Evolutionary conservation across 2,329 filamentous ascomycete species (phyloP).

Genomic region (Colletotrichum sp.): DNA sequence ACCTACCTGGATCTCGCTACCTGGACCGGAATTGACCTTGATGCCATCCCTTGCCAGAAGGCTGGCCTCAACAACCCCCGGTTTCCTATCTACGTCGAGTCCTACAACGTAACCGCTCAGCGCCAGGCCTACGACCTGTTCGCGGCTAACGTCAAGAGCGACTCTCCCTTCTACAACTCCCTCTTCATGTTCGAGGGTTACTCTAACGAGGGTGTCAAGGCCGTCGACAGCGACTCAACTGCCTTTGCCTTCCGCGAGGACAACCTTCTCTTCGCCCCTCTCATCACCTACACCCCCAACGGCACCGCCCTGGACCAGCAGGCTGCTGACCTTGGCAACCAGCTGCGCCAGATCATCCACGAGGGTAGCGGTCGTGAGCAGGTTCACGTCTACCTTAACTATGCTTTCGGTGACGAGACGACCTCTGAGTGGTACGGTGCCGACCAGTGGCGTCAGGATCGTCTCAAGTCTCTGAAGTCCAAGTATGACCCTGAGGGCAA

Average conservation of each 20-base stretch:
- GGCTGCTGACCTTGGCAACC: conserved; percentile 40
- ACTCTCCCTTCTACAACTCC: conserved; percentile 31
- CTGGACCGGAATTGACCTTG: conserved; percentile 45
- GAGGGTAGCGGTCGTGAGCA: conserved; percentile 35
- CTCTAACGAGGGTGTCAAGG: conserved; percentile 47
- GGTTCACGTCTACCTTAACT: conserved; percentile 54
- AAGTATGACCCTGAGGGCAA: conserved; percentile 51
- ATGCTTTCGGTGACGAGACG: conserved; percentile 53
- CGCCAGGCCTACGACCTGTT: conserved; percentile 37
- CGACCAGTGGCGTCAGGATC: conserved; percentile 52
- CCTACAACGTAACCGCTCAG: conserved; percentile 38
- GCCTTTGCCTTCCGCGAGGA: conserved; percentile 53
- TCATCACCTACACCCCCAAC: conserved; percentile 40
- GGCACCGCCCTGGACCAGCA: conserved; percentile 34
- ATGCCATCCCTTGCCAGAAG: conserved; percentile 46
- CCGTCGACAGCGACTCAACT: conserved; percentile 35
- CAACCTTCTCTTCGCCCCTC: conserved; percentile 44
- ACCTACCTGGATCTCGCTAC: conserved; percentile 49
- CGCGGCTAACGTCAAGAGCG: conserved; percentile 25
- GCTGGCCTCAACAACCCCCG: conserved; percentile 41
- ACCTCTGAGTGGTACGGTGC: conserved; percentile 49
- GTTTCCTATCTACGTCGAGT: conserved; percentile 48
- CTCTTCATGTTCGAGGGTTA: conserved; percentile 65
- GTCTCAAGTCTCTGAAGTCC: conserved; percentile 49
- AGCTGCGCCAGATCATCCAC: conserved; percentile 41